A percentile compares a stretch with the other conserved stretches of the same genome.
These are phyloP conservation scores for Abelmoschus esculentus DNA, from an alignment of 345 rosid genomes.

Conservation along the genomic window DNA sequence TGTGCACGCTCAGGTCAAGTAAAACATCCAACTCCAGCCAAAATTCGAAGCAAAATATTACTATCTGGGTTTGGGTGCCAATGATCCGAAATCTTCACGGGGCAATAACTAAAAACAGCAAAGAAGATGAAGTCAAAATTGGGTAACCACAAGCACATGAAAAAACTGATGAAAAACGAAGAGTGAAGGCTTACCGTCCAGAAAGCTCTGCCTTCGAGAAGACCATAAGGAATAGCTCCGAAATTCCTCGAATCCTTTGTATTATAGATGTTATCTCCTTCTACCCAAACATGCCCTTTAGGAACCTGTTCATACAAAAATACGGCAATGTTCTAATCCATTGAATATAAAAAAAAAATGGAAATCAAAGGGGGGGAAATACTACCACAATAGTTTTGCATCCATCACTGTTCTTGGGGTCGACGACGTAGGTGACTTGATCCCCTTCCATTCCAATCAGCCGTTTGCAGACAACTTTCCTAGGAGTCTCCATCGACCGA, in stretches of 20 bases:
- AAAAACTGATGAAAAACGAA: background rate
- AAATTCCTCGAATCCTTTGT: constrained; percentile 63
- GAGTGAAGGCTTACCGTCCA: constrained; percentile 47
- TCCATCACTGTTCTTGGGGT: constrained; percentile 32
- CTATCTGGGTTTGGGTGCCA: constrained; percentile 8
- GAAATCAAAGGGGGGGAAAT: background rate
- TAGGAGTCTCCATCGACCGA: constrained; percentile 51
- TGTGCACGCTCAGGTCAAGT: background rate
- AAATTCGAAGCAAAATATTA: background rate
- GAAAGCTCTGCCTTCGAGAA: constrained; percentile 49
- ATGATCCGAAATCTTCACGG: constrained; percentile 39
- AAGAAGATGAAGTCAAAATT: background rate
- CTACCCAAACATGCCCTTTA: constrained; percentile 58
- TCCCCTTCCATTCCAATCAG: constrained; percentile 60
- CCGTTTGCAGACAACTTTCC: constrained; percentile 42
- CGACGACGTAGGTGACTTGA: constrained; percentile 36
- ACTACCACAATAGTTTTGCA: constrained; percentile 44
- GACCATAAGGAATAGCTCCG: constrained; percentile 77
- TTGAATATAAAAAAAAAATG: background rate
- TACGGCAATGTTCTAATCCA: background rate
- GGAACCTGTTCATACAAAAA: constrained; percentile 41
- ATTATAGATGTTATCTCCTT: constrained; percentile 57
- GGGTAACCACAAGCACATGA: background rate
- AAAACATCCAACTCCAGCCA: too few species aligned
- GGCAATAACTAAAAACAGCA: constrained; percentile 44